Evolutionary conservation across 1,284 basidiomycete species (phyloP).

Genomic region (Marasmius oreades): DNA sequence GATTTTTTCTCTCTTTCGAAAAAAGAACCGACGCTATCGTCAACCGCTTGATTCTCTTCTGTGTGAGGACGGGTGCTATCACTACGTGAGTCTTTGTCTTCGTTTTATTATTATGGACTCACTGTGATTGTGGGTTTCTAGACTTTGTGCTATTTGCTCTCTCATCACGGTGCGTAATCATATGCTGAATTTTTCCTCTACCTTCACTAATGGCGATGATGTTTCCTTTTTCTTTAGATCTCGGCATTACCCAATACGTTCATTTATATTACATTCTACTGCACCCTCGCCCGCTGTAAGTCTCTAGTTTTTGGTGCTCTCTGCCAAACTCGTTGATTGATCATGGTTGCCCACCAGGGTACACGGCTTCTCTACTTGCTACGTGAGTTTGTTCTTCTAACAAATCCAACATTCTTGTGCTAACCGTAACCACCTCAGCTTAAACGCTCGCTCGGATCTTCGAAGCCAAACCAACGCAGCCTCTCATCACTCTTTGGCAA

Average conservation of each 20-base stretch:
- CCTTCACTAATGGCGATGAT: not conserved
- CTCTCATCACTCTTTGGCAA: not conserved
- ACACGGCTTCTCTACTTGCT: not conserved
- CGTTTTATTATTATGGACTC: not conserved
- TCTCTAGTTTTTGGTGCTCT: no score
- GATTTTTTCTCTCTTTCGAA: not conserved
- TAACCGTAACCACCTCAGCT: no score
- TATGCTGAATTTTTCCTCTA: not conserved
- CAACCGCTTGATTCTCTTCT: conserved; percentile 11
- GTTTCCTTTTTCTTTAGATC: not conserved
- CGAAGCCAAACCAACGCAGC: not conserved
- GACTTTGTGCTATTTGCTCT: conserved; percentile 8
- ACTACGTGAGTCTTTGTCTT: conserved; percentile 7
- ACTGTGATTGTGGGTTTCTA: not conserved
- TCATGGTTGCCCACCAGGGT: not conserved
- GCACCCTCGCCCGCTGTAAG: not conserved
- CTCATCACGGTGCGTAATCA: conserved; percentile 8
- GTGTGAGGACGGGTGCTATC: conserved; percentile 9
- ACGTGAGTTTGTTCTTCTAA: not conserved
- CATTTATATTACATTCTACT: conserved; percentile 3
- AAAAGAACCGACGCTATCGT: conserved; percentile 11
- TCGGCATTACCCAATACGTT: not conserved
- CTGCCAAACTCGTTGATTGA: not conserved
- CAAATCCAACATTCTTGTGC: not conserved
- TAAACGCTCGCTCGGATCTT: no score